phyloP scores from a whole-genome alignment of 2,329 filamentous ascomycete species.

The Colletotrichum sojae region DNA sequence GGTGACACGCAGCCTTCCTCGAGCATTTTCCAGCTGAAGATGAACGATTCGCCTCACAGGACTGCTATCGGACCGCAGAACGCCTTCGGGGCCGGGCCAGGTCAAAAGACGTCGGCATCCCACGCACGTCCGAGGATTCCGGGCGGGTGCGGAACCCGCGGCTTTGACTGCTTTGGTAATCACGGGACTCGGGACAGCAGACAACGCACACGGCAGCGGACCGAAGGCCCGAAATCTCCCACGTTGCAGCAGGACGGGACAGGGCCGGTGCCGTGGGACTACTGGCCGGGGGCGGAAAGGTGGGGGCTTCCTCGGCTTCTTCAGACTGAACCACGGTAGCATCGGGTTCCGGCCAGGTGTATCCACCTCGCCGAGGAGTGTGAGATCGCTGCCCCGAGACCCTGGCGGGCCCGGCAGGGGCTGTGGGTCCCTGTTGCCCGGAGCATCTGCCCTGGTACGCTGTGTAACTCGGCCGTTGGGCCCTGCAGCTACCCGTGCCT shows the following conservation, averaged over 20 bases:
- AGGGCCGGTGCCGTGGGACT: conserved; percentile 10
- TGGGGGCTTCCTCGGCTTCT: not conserved
- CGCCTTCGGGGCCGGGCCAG: too few species aligned
- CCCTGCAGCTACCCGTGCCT: not conserved
- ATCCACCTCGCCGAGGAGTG: conserved; percentile 11
- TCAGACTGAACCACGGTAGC: conserved; percentile 15
- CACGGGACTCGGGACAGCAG: conserved; percentile 7
- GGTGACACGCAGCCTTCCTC: too few species aligned
- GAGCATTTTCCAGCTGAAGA: too few species aligned
- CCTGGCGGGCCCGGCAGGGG: not conserved
- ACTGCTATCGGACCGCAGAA: too few species aligned
- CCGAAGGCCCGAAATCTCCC: conserved; percentile 29
- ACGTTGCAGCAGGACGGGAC: conserved; percentile 10
- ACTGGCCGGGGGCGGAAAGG: not conserved
- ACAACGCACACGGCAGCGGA: conserved; percentile 18
- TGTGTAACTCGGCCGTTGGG: too few species aligned
- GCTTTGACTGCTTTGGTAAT: conserved; percentile 14
- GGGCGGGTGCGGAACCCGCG: conserved; percentile 10
- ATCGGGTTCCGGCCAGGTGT: conserved; percentile 4
- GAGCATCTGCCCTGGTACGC: too few species aligned
- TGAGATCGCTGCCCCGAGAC: conserved; percentile 7
- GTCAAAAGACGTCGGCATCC: not conserved
- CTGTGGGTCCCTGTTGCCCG: too few species aligned
- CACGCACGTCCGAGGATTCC: conserved; percentile 1
- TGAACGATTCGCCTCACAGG: too few species aligned